A percentile compares a stretch with the other conserved stretches of the same genome.
phyloP scores from a whole-genome alignment of 139 green algal species.

The Coelastrella sp. region DNA sequence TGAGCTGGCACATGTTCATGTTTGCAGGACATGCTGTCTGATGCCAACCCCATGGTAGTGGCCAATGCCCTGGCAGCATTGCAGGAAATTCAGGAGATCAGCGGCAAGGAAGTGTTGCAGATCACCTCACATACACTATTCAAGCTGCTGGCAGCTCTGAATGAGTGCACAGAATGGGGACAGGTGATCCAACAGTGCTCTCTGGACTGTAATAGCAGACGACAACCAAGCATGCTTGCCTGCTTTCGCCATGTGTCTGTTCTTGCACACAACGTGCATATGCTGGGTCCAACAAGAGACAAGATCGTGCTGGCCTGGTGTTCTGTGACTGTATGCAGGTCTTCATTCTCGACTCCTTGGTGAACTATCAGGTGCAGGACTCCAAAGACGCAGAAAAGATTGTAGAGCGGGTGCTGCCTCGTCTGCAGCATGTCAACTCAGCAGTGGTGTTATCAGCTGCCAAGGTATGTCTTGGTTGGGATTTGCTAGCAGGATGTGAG shows the following conservation, averaged over 20 bases:
- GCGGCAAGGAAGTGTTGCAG: conserved; percentile 75
- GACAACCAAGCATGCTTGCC: neutral
- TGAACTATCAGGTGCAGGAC: conserved; percentile 78
- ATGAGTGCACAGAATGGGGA: conserved; percentile 99
- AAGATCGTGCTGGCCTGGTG: neutral
- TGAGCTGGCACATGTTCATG: neutral
- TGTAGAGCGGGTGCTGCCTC: conserved; percentile 94
- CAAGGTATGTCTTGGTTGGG: conserved; percentile 76
- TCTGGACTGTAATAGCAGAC: neutral
- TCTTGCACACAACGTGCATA: no score
- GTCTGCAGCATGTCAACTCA: conserved; percentile 98
- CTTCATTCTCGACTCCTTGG: conserved; percentile 96
- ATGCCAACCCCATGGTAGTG: conserved; percentile 99
- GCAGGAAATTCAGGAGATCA: conserved; percentile 88
- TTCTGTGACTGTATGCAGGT: conserved; percentile 73
- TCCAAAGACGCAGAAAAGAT: conserved; percentile 89
- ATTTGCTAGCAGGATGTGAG: no score
- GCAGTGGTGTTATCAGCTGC: conserved; percentile 97
- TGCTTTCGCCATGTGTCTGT: no score
- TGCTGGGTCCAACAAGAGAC: no score
- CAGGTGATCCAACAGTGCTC: conserved; percentile 69
- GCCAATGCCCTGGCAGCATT: conserved; percentile 98
- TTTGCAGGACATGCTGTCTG: conserved; percentile 90
- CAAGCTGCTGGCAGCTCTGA: conserved; percentile 97
- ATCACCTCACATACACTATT: conserved; percentile 83